phyloP scores from a whole-genome alignment of 2,329 filamentous ascomycete species.

The Aspergillus sp. region DNA sequence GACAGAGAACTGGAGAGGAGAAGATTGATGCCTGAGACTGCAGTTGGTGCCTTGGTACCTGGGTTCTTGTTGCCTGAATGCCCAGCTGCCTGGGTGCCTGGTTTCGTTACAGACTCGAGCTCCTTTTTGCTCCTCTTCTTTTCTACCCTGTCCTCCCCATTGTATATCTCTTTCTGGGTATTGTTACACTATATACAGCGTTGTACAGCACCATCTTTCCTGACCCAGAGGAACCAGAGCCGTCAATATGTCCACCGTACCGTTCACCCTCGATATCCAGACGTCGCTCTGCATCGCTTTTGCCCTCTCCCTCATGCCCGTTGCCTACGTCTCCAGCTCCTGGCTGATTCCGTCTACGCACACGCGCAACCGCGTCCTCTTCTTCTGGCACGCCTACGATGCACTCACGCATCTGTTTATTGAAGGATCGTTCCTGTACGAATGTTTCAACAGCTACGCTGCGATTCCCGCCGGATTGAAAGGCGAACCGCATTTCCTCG shows the following conservation, averaged over 20 bases:
- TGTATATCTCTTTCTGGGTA: too few species aligned
- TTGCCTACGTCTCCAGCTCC: slow-evolving; percentile 43
- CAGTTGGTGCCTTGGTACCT: too few species aligned
- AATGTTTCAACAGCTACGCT: slow-evolving; percentile 71
- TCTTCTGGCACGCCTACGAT: slow-evolving; percentile 93
- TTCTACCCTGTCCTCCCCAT: too few species aligned
- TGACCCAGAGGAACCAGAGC: too few species aligned
- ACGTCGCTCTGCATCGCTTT: slow-evolving; percentile 48
- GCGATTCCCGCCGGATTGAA: slow-evolving; percentile 31
- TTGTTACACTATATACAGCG: too few species aligned
- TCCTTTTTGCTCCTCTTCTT: too few species aligned
- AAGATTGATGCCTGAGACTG: too few species aligned
- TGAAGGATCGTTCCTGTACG: slow-evolving; percentile 85
- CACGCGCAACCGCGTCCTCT: slow-evolving; percentile 60
- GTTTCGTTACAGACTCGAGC: too few species aligned
- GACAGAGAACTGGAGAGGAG: too few species aligned
- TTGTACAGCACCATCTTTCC: too few species aligned
- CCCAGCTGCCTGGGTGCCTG: too few species aligned
- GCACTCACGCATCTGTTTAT: slow-evolving; percentile 84
- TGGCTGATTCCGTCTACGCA: slow-evolving; percentile 45
- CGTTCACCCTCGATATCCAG: slow-evolving; percentile 32
- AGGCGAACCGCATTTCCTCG: slow-evolving; percentile 42
- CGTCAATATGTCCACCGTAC: slow-evolving; percentile 9
- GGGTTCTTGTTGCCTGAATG: too few species aligned
- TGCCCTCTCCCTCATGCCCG: slow-evolving; percentile 45